Evolutionary conservation across 805 yeast genomes (phyloP).

Genomic region (Phaffomyces opuntiae): DNA sequence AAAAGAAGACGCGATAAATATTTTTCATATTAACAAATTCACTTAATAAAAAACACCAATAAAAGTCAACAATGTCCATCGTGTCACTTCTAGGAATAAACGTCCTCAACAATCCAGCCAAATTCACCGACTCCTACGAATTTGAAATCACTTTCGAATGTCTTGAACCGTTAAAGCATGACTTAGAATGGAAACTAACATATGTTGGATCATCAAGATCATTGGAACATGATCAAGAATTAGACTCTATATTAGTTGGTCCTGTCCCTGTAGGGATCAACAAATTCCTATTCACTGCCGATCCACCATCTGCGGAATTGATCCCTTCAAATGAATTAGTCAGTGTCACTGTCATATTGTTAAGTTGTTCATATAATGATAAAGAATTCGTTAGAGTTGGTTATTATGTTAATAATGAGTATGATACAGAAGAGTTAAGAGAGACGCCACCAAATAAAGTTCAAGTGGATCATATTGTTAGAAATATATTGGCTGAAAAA

Average conservation of each 20-base stretch:
- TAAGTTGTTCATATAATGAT: slow-evolving; percentile 90
- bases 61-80: slow-evolving; percentile 63
- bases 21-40: no score
- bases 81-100: slow-evolving; percentile 88
- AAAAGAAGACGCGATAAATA: no score
- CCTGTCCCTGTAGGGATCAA: slow-evolving; percentile 98
- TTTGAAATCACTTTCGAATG: slow-evolving; percentile 98
- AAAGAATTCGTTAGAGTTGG: slow-evolving; percentile 96
- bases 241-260: slow-evolving; percentile 94
- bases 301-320: slow-evolving; percentile 92
- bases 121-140: slow-evolving; percentile 87
- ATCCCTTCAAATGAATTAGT: slow-evolving; percentile 96
- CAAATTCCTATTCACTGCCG: slow-evolving; percentile 87
- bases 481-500: slow-evolving; percentile 93
- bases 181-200: slow-evolving; percentile 94
- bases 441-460: slow-evolving; percentile 93
- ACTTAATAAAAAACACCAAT: neutral
- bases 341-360: slow-evolving; percentile 86
- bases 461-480: slow-evolving; percentile 86
- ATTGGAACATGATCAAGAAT: slow-evolving; percentile 91
- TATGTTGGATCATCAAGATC: slow-evolving; percentile 96
- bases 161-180: slow-evolving; percentile 75
- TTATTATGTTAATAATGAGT: slow-evolving; percentile 95
- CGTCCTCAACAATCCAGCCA: slow-evolving; percentile 91
- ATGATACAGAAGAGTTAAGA: slow-evolving; percentile 85